Evolutionary conservation across 345 rosid genomes (phyloP).

Genomic region (Lumnitzera racemosa): DNA sequence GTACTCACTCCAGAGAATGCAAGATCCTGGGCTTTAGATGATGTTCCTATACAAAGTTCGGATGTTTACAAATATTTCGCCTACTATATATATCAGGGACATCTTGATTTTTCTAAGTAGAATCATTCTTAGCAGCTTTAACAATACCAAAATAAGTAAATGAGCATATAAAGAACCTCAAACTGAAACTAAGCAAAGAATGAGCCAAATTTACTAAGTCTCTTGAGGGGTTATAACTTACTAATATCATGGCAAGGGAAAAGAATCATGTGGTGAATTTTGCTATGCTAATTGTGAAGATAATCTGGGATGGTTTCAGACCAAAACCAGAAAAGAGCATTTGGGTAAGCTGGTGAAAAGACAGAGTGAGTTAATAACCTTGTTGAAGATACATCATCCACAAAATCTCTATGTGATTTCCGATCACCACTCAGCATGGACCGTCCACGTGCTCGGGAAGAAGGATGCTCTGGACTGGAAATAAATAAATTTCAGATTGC

Average conservation of each 20-base stretch:
- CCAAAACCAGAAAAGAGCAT: too few species aligned
- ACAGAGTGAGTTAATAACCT: conserved; percentile 37
- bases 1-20: too few species aligned
- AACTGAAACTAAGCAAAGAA: conserved; percentile 1
- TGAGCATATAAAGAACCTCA: neutral
- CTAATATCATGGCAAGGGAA: too few species aligned
- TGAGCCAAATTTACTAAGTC: neutral
- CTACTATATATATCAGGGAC: too few species aligned
- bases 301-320: too few species aligned
- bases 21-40: too few species aligned
- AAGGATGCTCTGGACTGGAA: conserved; percentile 90
- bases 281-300: too few species aligned
- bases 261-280: too few species aligned
- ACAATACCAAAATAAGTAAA: neutral
- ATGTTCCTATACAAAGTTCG: too few species aligned
- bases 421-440: conserved; percentile 83
- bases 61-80: too few species aligned
- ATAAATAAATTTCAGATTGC: conserved; percentile 3
- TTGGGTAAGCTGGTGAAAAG: neutral
- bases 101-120: too few species aligned
- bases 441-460: conserved; percentile 59
- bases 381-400: conserved; percentile 52
- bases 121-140: neutral
- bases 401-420: conserved; percentile 48
- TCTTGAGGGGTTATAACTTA: too few species aligned